Evolutionary conservation across 2,329 filamentous ascomycete species (phyloP).

Genomic region (Sarocladium kiliense): DNA sequence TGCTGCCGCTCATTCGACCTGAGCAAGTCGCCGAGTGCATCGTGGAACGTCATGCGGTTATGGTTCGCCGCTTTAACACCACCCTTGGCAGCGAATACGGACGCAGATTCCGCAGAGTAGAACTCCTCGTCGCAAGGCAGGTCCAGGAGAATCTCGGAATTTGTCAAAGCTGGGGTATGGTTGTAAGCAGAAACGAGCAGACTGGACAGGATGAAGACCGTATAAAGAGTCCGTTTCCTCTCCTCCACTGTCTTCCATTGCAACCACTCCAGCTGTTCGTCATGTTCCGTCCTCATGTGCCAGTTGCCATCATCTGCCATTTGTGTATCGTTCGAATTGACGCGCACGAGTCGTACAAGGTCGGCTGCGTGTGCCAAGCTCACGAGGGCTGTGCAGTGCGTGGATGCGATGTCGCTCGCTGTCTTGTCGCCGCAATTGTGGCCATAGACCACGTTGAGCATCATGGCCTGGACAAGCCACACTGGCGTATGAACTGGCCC

Average conservation of each 20-base stretch:
- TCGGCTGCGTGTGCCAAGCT: constrained; percentile 88
- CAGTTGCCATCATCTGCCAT: constrained; percentile 49
- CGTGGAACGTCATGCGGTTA: constrained; percentile 72
- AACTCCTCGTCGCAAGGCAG: constrained; percentile 91
- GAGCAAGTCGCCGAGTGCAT: constrained; percentile 74
- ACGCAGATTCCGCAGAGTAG: constrained; percentile 77
- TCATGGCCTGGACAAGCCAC: constrained; percentile 95
- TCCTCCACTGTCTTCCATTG: constrained; percentile 86
- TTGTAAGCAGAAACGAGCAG: constrained; percentile 90
- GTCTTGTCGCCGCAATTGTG: constrained; percentile 91
- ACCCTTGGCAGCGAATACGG: constrained; percentile 74
- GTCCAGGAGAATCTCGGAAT: constrained; percentile 86
- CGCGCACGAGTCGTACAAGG: constrained; percentile 45
- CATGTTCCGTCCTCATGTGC: constrained; percentile 38
- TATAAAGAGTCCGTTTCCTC: constrained; percentile 86
- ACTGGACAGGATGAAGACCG: constrained; percentile 87
- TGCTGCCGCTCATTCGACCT: constrained; percentile 65
- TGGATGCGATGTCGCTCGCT: constrained; percentile 85
- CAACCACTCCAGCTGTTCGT: constrained; percentile 63
- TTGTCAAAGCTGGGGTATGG: constrained; percentile 82
- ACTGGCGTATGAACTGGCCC: constrained; percentile 71
- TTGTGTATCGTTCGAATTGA: constrained; percentile 42
- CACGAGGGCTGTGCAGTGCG: constrained; percentile 84
- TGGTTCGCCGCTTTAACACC: constrained; percentile 64
- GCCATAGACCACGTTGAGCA: constrained; percentile 92